Base-by-base conservation (phyloP, 2,329 filamentous ascomycete species). In the Beauveria bassiana region DNA sequence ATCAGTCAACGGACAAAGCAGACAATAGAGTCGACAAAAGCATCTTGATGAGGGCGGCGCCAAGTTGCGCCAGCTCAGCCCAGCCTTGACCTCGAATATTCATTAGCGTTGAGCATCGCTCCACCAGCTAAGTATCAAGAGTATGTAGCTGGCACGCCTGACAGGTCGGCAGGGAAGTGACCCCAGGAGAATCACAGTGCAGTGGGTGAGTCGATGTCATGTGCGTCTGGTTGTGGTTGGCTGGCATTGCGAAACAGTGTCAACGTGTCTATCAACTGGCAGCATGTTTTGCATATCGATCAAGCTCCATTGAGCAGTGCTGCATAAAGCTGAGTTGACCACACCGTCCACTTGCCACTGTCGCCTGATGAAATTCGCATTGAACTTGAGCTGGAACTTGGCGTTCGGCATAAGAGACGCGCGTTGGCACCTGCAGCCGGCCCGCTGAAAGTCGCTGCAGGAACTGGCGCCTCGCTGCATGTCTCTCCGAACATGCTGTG, bases 391-490 rank as follows among this genome's bases (percentile, higher is more conserved):
- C 34, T 38, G n/a, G 45, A 47, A 47, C 31, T 14, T 34, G 31
- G 31, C 12, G 5, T 16, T 38, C 34, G 34, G 34, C 14, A 14
- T 38, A 16, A 5, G 5, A 38, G 34, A 38, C 14, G 34, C n/a
- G n/a, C 6, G 53, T 6, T 40, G 38, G 45, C 24, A 49, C 43
- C 45, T 58, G 55, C 45, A 49, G 55, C 55, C 20, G 28, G n/a
- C 20, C 45, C 26, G 28, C 42, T 20, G 26, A 12, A n/a, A 56
- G 42, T 42, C 40, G 22, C 31, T 58, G 55, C 34, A 59, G 56
- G 56, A 59, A 43, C 45, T 18, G 50, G n/a, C 18, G 46, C 46
- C 46, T 42, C 45, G 34, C 46, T 51, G 56, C 56, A 51, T 59
- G 56, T 59, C 54, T 49, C 54, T 57, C 3, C 34, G 34, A 38